A percentile compares a stretch with the other conserved stretches of the same genome.
phyloP scores from a whole-genome alignment of 352 stramenopile genomes.

The Phytophthora fragariae region DNA sequence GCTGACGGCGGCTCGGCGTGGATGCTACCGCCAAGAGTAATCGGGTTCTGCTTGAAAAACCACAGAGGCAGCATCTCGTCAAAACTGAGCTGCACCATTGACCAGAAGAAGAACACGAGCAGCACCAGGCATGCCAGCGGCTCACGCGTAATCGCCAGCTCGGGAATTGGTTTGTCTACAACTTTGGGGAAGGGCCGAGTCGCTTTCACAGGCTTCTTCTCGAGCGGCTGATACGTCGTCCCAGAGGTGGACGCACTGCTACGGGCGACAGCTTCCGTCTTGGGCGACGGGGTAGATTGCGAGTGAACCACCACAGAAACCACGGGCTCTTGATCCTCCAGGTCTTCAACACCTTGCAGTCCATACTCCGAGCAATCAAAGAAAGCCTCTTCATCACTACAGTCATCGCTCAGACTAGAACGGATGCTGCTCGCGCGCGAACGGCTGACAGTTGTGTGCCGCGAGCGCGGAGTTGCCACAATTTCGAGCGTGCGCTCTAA shows the following conservation, averaged over 20 bases:
- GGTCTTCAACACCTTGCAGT: conserved; percentile 66
- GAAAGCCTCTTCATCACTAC: conserved; percentile 83
- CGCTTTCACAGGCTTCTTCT: conserved; percentile 37
- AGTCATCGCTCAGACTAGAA: conserved; percentile 47
- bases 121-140: conserved; percentile 75
- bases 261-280: conserved; percentile 54
- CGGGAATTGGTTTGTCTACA: conserved; percentile 34
- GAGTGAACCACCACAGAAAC: conserved; percentile 84
- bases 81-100: conserved; percentile 76
- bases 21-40: conserved; percentile 46
- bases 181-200: conserved; percentile 28
- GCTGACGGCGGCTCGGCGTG: conserved; percentile 47
- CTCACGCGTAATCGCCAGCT: conserved; percentile 72
- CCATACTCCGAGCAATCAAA: conserved; percentile 85
- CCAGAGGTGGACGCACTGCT: conserved; percentile 22
- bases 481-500: conserved; percentile 84
- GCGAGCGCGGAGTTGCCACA: conserved; percentile 47
- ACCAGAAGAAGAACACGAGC: conserved; percentile 77
- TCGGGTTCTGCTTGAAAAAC: conserved; percentile 79
- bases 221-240: conserved; percentile 36
- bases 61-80: conserved; percentile 83
- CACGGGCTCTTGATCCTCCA: conserved; percentile 62
- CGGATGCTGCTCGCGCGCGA: conserved; percentile 47
- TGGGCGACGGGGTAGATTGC: conserved; percentile 39
- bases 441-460: conserved; percentile 29